Percentiles rank a stretch among this genome's conserved stretches.
Evolutionary conservation across 495 filamentous ascomycete species (phyloP).

Genomic region (Neurospora sublineolata): DNA sequence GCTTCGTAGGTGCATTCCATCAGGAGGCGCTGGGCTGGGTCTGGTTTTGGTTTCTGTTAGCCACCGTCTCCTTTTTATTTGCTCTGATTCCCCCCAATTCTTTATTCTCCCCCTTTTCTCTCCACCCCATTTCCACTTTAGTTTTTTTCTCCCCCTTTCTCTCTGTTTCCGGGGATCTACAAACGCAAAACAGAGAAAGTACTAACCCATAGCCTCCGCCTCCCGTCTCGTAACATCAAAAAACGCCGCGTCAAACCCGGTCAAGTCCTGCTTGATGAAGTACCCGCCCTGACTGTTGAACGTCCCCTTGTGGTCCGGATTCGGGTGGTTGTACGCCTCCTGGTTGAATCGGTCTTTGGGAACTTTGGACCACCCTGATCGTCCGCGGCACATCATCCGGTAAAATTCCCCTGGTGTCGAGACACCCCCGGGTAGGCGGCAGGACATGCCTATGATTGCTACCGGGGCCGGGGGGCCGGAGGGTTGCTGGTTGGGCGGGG

Average conservation of each 20-base stretch:
- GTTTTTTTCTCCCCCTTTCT: neutral
- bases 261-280: constrained; percentile 41
- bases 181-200: neutral
- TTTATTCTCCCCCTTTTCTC: neutral
- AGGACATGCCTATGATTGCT: constrained; percentile 36
- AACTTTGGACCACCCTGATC: constrained; percentile 33
- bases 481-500: constrained; percentile 3
- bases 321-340: constrained; percentile 58
- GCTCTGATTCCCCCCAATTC: neutral
- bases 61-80: neutral
- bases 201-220: constrained; percentile 34
- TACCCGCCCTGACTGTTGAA: constrained; percentile 39
- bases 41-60: constrained; percentile 5
- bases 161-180: neutral
- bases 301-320: constrained; percentile 30
- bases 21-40: constrained; percentile 46
- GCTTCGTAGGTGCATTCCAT: constrained; percentile 43
- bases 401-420: constrained; percentile 33
- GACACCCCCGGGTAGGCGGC: constrained; percentile 37
- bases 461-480: constrained; percentile 18
- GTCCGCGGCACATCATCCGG: constrained; percentile 29
- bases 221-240: constrained; percentile 40
- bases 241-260: constrained; percentile 41
- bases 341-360: constrained; percentile 55
- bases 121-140: neutral